Conservation (phyloP, 2,329 filamentous ascomycete species). For the Fusarium guadeloupense region DNA sequence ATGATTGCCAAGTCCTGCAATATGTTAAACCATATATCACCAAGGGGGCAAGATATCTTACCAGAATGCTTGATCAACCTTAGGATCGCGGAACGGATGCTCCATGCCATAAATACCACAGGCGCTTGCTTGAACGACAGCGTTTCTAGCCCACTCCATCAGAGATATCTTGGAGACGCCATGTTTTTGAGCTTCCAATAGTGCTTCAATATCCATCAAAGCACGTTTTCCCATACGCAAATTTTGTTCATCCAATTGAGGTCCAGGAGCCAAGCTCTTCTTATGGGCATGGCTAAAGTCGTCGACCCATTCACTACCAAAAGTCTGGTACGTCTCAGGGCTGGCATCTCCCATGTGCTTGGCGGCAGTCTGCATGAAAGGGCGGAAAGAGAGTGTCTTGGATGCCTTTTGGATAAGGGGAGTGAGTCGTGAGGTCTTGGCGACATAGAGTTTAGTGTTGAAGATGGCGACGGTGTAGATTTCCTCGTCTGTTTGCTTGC, state of each 20-base stretch:
- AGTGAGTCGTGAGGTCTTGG: constrained; percentile 39
- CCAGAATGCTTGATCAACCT: constrained; percentile 28
- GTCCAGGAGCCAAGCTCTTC: constrained; percentile 7
- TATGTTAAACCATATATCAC: neutral
- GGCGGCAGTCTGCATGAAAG: constrained; percentile 37
- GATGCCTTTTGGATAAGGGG: constrained; percentile 39
- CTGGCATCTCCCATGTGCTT: constrained; percentile 26
- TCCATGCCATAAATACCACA: constrained; percentile 29
- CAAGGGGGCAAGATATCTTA: neutral
- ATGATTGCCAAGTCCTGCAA: constrained; percentile 27
- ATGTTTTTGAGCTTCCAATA: neutral
- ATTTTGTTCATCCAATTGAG: constrained; percentile 28
- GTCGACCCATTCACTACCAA: constrained; percentile 23
- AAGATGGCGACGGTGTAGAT: constrained; percentile 43
- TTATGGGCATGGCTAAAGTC: constrained; percentile 25
- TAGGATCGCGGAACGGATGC: constrained; percentile 31
- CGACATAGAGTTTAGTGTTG: constrained; percentile 44
- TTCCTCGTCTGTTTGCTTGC: constrained; percentile 33
- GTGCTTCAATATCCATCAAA: neutral
- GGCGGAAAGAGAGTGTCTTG: constrained; percentile 42
- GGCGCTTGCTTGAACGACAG: constrained; percentile 32
- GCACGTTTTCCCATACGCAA: constrained; percentile 26
- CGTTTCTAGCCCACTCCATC: constrained; percentile 13
- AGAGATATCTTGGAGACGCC: neutral
- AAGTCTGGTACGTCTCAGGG: constrained; percentile 7